A percentile compares a stretch with the other conserved stretches of the same genome.
Conservation (phyloP, 768 basidiomycete genomes). For the Macrolepiota dolichaula region DNA sequence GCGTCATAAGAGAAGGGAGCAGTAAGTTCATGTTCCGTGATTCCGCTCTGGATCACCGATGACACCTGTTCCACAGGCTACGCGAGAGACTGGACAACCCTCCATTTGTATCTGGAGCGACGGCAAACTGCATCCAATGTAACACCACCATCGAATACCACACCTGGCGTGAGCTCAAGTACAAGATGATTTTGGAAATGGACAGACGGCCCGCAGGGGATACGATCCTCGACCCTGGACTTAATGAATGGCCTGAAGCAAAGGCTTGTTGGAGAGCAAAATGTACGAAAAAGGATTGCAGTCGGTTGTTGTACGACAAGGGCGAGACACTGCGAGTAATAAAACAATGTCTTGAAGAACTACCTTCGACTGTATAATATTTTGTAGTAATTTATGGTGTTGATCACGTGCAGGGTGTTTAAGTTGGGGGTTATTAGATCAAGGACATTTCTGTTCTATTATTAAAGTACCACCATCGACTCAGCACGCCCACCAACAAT, state of each 20-base stretch:
- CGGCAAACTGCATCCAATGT: constrained; percentile 53
- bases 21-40: constrained; percentile 18
- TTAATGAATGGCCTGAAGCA: constrained; percentile 57
- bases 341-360: constrained; percentile 46
- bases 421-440: background rate
- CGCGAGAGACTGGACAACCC: constrained; percentile 47
- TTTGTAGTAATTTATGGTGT: background rate
- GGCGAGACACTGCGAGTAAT: constrained; percentile 50
- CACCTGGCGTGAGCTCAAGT: constrained; percentile 65
- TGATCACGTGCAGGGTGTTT: constrained; percentile 6
- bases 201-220: constrained; percentile 59
- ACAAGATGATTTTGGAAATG: constrained; percentile 53
- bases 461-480: background rate
- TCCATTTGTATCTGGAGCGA: constrained; percentile 49
- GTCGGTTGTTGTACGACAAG: constrained; percentile 54
- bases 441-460: background rate
- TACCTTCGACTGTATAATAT: constrained; percentile 33
- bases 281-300: constrained; percentile 43
- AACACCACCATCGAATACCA: constrained; percentile 47
- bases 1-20: constrained; percentile 50
- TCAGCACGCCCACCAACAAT: background rate
- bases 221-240: constrained; percentile 44
- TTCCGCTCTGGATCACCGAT: background rate
- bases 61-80: constrained; percentile 24
- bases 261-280: constrained; percentile 57